Percentiles rank a stretch among this genome's conserved stretches.
These are phyloP conservation scores for Saxophila tyrrhenica DNA, from an alignment of 495 filamentous ascomycete species.

Conservation along the genomic window DNA sequence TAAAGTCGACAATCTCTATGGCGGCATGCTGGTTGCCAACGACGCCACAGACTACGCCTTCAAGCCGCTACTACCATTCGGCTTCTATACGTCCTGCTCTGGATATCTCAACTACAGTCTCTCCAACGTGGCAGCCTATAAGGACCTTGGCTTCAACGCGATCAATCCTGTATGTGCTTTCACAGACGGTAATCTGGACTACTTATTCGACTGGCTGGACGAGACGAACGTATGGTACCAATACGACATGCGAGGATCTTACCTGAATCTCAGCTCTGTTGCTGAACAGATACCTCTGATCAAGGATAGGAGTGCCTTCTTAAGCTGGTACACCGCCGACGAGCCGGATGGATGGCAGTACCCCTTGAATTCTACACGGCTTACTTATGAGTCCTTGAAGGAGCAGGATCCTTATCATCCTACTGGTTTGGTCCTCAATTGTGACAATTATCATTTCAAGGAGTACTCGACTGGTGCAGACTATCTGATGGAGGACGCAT, in stretches of 20 bases:
- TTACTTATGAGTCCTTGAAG: conserved; percentile 39
- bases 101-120: conserved; percentile 38
- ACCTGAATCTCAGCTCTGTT: conserved; percentile 45
- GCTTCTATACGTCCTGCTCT: conserved; percentile 51
- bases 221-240: conserved; percentile 47
- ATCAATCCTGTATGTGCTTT: conserved; percentile 40
- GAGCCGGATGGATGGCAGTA: conserved; percentile 58
- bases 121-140: conserved; percentile 33
- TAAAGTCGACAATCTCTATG: conserved; percentile 50
- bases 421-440: conserved; percentile 54
- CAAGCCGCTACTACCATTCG: conserved; percentile 48
- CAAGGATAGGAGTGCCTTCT: conserved; percentile 42
- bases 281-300: conserved; percentile 40
- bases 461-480: conserved; percentile 50
- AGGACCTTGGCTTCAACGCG: conserved; percentile 42
- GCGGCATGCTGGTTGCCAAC: conserved; percentile 39
- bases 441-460: conserved; percentile 57
- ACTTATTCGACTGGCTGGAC: conserved; percentile 46
- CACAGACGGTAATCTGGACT: conserved; percentile 18
- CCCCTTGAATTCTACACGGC: conserved; percentile 38
- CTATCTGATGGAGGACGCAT: conserved; percentile 55
- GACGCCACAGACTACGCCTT: conserved; percentile 29
- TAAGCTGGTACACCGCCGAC: conserved; percentile 57
- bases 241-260: conserved; percentile 53
- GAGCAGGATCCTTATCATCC: conserved; percentile 58